Conservation (phyloP, 2,329 filamentous ascomycete species). For the Fusarium pseudoanthophilum region DNA sequence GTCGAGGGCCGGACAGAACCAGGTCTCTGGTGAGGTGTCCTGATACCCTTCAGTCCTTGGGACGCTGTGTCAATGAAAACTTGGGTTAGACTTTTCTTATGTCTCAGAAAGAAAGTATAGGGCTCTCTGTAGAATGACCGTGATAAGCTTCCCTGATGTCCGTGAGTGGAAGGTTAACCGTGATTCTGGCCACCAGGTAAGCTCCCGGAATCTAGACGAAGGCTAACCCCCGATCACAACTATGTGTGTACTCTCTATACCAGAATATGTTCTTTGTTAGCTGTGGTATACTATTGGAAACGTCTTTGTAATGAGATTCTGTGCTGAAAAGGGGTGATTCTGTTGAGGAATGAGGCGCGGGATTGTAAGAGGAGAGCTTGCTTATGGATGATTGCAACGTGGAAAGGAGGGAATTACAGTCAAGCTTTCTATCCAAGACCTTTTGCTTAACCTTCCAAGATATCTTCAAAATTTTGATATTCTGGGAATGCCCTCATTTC, state of each 20-base stretch:
- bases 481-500: conserved; percentile 10
- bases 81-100: neutral
- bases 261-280: neutral
- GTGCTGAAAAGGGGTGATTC: neutral
- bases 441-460: neutral
- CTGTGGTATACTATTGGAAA: neutral
- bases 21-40: neutral
- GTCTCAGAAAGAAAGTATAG: neutral
- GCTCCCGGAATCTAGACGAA: neutral
- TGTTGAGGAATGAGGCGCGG: neutral
- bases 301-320: neutral
- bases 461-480: neutral
- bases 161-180: neutral
- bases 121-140: neutral
- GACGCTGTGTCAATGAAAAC: neutral
- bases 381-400: neutral
- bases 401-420: neutral
- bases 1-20: neutral
- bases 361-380: neutral
- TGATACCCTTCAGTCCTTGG: conserved; percentile 6
- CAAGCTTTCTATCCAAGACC: neutral
- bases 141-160: neutral
- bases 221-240: neutral
- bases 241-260: neutral
- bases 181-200: neutral